Evolutionary conservation across 2,329 filamentous ascomycete genomes (phyloP), one percentile per base, ranked within the genome.

Genomic region (Xylaria sp.): DNA sequence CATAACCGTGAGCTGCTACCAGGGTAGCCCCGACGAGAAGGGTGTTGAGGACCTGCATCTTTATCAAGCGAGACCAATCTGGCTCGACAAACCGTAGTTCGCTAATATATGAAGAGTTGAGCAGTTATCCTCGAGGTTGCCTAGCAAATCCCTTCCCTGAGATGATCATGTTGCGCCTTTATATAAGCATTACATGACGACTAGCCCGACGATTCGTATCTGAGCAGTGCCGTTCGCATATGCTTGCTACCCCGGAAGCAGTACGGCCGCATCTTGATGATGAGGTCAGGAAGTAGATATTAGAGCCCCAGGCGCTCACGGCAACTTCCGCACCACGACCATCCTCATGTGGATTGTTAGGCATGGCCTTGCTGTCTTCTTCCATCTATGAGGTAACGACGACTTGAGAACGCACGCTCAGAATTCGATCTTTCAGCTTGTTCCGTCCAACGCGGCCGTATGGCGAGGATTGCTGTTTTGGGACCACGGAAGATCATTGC

Each of bases 1-100:
- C 82, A 68, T 83, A 83, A 43, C 86, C 86, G 69, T 88, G 86
- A 56, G 81, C 84, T 33, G 83, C 80, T 61, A 82, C 83, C 64
- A 82, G 73, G 70, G 81, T 79, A 61, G 82, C 82, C 20, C 76
- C 66, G 61, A 76, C 73, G 66, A 79, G 63, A 62, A 80, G 23
- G 73, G 77, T 68, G 69, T 71, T 51, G 69, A 80, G n/a, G 43
- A 74, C 70, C 71, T 76, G 78, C 78, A 79, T 79, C 5, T 41
- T 62, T 41, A 15, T 20, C n/a, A 31, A 18, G 41, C 25, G 18
- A 20, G 36, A 6, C 31, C 12, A 10, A 23, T 54, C 49, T 2
- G 28, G 31, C n/a, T n/a, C n/a, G 46, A 15, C 28, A 28, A 28
- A 3, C 6, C 41, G 15, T 10, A 54, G n/a, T 1, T 28, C 6